These are phyloP conservation scores for Pichia sp. DNA, from an alignment of 1,139 yeast genomes.

Conservation along the genomic window DNA sequence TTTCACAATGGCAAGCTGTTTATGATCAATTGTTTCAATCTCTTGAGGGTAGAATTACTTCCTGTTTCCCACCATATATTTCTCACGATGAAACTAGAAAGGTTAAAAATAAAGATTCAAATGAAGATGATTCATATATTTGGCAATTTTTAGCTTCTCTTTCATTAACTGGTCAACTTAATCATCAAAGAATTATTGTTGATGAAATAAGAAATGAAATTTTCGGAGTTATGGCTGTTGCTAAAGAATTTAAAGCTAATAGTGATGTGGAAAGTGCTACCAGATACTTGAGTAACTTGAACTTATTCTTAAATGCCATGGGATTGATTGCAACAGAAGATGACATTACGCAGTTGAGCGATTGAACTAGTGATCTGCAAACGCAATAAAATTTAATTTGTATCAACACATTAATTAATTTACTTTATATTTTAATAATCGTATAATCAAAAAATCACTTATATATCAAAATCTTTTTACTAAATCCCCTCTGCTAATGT, in stretches of 20 bases:
- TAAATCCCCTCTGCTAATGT: too few relatives aligned
- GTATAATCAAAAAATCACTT: too few relatives aligned
- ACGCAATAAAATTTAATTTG: too few relatives aligned
- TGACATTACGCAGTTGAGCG: conserved; percentile 45
- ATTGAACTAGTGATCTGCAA: too few relatives aligned
- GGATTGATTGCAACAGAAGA: conserved; percentile 83
- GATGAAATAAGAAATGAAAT: conserved; percentile 94
- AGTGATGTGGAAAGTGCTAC: conserved; percentile 53
- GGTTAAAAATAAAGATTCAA: conserved; percentile 19
- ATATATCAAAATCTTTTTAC: too few relatives aligned
- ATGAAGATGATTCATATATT: conserved; percentile 75
- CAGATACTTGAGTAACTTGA: conserved; percentile 73
- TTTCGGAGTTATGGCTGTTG: conserved; percentile 80
- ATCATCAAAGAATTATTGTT: conserved; percentile 89
- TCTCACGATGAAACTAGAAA: conserved; percentile 27
- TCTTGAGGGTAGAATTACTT: conserved; percentile 70
- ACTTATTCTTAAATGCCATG: conserved; percentile 91
- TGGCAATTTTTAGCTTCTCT: conserved; percentile 97
- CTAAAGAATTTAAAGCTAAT: conserved; percentile 56
- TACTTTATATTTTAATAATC: too few relatives aligned
- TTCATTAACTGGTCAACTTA: conserved; percentile 86
- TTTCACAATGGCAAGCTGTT: conserved; percentile 67
- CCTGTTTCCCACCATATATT: conserved; percentile 77
- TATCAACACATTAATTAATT: neutral
- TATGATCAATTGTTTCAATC: conserved; percentile 79